Conservation (phyloP, 768 basidiomycete species). For the Suillus occidentalis region DNA sequence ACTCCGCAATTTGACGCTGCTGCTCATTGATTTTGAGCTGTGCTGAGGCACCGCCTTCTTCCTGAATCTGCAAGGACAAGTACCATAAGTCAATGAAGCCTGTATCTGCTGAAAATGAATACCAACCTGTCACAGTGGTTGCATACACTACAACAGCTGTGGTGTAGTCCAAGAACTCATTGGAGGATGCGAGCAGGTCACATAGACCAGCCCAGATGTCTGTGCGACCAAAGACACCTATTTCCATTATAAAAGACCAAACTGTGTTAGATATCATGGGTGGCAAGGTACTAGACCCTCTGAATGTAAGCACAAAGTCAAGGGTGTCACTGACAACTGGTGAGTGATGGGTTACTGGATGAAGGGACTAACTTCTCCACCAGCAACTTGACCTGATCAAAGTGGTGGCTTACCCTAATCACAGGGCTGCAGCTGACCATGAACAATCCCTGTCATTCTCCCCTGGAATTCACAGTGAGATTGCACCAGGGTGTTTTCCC, state of each 20-base stretch:
- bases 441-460: not conserved
- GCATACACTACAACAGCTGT: not conserved
- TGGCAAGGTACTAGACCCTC: not conserved
- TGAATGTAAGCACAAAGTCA: constrained; percentile 3
- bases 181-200: not conserved
- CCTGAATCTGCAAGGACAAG: too few species aligned
- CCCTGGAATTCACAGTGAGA: not conserved
- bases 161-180: not conserved
- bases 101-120: too few species aligned
- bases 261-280: not conserved
- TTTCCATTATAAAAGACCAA: not conserved
- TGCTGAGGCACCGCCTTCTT: too few species aligned
- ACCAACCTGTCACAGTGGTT: not conserved
- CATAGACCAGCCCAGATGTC: not conserved
- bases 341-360: not conserved
- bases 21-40: too few species aligned
- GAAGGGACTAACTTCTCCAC: not conserved
- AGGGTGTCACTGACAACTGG: not conserved
- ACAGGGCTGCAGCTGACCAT: not conserved
- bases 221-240: not conserved
- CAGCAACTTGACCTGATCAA: not conserved
- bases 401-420: not conserved
- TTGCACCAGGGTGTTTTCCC: not conserved
- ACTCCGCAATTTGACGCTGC: too few species aligned
- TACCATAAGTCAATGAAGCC: too few species aligned